Conservation (phyloP, 2,329 filamentous ascomycete species). For the Teratosphaeria viscida region DNA sequence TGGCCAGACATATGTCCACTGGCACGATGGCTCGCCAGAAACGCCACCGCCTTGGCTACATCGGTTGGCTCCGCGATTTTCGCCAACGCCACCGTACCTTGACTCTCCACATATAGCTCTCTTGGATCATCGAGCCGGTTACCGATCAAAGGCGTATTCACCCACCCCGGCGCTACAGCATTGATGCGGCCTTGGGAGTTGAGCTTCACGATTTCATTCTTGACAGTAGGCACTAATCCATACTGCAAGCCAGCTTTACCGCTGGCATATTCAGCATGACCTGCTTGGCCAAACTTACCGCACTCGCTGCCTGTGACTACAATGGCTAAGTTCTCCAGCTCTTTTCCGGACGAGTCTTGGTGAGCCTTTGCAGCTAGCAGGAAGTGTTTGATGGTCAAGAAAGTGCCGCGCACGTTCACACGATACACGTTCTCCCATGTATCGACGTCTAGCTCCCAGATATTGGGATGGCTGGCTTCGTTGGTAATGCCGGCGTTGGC, state of each 20-base stretch:
- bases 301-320: conserved; percentile 45
- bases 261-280: conserved; percentile 41
- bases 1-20: conserved; percentile 46
- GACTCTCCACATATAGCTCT: conserved; percentile 41
- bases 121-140: conserved; percentile 40
- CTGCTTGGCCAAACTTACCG: conserved; percentile 41
- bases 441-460: conserved; percentile 44
- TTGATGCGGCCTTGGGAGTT: conserved; percentile 44
- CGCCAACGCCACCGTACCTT: conserved; percentile 39
- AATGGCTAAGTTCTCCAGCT: conserved; percentile 26
- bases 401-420: conserved; percentile 43
- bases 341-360: conserved; percentile 24
- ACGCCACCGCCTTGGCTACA: conserved; percentile 40
- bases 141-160: conserved; percentile 38
- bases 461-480: conserved; percentile 37
- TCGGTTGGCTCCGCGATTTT: conserved; percentile 41
- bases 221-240: conserved; percentile 42
- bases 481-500: conserved; percentile 45
- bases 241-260: conserved; percentile 45
- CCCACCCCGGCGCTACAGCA: conserved; percentile 40
- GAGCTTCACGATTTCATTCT: conserved; percentile 45
- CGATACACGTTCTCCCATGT: conserved; percentile 43
- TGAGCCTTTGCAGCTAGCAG: conserved; percentile 31
- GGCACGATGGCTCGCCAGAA: conserved; percentile 41
- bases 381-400: conserved; percentile 48